Evolutionary conservation across 306 rosid genomes (phyloP).

Genomic region (Acacia confusa): DNA sequence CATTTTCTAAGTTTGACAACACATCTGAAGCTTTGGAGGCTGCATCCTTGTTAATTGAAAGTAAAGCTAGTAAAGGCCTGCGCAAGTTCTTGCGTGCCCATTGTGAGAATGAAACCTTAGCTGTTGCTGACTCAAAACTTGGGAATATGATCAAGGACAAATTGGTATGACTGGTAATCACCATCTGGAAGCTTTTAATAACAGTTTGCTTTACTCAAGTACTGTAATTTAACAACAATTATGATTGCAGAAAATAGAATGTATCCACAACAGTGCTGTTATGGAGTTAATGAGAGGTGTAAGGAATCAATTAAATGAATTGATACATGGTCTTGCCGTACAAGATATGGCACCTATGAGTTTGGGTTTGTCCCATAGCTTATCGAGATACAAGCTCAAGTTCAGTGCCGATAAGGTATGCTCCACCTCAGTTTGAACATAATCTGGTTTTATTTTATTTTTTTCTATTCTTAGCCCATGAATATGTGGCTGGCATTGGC

Average conservation of each 20-base stretch:
- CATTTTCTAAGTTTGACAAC: conserved; percentile 86
- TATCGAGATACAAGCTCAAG: conserved; percentile 85
- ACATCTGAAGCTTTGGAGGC: conserved; percentile 89
- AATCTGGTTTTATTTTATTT: not conserved
- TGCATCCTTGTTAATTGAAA: conserved; percentile 68
- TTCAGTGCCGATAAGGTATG: conserved; percentile 95
- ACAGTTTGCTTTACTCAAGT: not conserved
- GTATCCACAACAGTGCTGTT: conserved; percentile 74
- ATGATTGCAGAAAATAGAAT: conserved; percentile 72
- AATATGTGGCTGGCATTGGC: not conserved
- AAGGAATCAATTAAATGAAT: conserved; percentile 77
- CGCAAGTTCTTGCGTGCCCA: conserved; percentile 83
- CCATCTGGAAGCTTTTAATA: not conserved
- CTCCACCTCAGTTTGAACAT: not conserved
- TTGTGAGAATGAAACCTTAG: conserved; percentile 75
- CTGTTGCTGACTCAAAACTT: conserved; percentile 89
- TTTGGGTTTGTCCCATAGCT: conserved; percentile 93
- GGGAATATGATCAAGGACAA: conserved; percentile 86
- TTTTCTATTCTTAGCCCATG: not conserved
- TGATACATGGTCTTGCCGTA: conserved; percentile 73
- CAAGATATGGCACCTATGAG: conserved; percentile 98
- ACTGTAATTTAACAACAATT: not conserved
- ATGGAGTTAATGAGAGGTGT: conserved; percentile 97
- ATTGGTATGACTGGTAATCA: conserved; percentile 48
- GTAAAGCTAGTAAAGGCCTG: conserved; percentile 88